Conservation (phyloP, 2,329 filamentous ascomycete genomes). For the Scortechinia acanthostroma region DNA sequence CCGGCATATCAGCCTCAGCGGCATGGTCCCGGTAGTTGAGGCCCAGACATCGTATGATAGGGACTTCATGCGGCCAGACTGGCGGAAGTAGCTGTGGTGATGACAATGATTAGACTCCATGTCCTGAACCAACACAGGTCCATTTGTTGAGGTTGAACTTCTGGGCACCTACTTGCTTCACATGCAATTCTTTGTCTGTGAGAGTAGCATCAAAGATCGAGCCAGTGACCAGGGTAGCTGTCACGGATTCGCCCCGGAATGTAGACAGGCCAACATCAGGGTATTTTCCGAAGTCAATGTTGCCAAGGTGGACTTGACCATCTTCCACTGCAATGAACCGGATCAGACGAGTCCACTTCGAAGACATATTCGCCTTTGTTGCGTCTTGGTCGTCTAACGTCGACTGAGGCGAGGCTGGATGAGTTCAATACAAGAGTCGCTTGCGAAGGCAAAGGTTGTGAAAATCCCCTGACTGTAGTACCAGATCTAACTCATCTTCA, state of each 20-base stretch:
- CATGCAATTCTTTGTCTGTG: conserved; percentile 11
- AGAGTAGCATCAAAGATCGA: conserved; percentile 16
- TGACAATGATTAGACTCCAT: not conserved
- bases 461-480: too few species aligned
- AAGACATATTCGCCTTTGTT: conserved; percentile 8
- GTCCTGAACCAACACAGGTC: not conserved
- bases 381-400: too few species aligned
- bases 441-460: too few species aligned
- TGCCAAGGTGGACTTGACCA: conserved; percentile 15
- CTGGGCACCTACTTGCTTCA: conserved; percentile 5
- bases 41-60: conserved; percentile 17
- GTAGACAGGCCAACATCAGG: conserved; percentile 16
- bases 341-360: conserved; percentile 19
- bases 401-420: too few species aligned
- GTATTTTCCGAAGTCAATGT: conserved; percentile 14
- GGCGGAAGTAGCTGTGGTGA: conserved; percentile 15
- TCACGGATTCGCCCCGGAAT: conserved; percentile 10
- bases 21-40: conserved; percentile 19
- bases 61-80: conserved; percentile 12
- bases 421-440: too few species aligned
- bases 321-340: conserved; percentile 19
- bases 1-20: conserved; percentile 13
- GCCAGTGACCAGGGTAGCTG: conserved; percentile 14
- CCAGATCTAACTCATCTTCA: too few species aligned
- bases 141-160: not conserved